Base-by-base conservation (phyloP, 148 eudicot genomes). In the Drosera capensis region DNA sequence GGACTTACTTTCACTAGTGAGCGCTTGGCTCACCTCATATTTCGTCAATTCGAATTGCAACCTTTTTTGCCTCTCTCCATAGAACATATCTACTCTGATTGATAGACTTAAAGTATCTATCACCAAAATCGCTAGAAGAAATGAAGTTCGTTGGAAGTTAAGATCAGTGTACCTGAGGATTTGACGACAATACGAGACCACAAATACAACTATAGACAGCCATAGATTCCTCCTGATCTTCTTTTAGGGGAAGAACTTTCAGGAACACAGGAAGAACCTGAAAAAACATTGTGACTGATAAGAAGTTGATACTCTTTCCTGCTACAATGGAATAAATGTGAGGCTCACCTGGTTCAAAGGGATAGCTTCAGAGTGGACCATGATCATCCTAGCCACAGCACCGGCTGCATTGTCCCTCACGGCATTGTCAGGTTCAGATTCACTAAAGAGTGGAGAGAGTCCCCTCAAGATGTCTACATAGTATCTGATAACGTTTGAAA, bases 401-500 rank as follows among this genome's bases (percentile, higher is more conserved):
- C 99, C 93, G 18, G 99, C 88, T 35, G 95, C 99, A 68, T 90
- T 90, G 51, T 90, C 99, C 50, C 80, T 90, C 52, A 80, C 99
- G 13, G 95, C 99, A 76, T 75, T 63, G 57, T 84, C 99, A 19
- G 93, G 93, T 60, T 90, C 99, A 47, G 82, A 55, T 51, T 75
- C 99, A 23, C 85, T 80, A 47, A 90, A 81, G 48, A 90, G 71
- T 25, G 99, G 87, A 58, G 73, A 71, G 37, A 90, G 82, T 52
- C 71, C 73, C 37, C 69, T 75, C 60, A 90, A 65, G 25, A 77
- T 68, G 48, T 90, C 93, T 14, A 70, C 68, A 50, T 75, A 80
- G 59, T 75, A 84, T 78, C 97, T 90, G 44, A 47, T 20, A 51
- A 2, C 15, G 12, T 54, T 57, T 50, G 31, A 48, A 71, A 24